Conservation (phyloP, 768 basidiomycete species). For the Tubosaeta sp. region DNA sequence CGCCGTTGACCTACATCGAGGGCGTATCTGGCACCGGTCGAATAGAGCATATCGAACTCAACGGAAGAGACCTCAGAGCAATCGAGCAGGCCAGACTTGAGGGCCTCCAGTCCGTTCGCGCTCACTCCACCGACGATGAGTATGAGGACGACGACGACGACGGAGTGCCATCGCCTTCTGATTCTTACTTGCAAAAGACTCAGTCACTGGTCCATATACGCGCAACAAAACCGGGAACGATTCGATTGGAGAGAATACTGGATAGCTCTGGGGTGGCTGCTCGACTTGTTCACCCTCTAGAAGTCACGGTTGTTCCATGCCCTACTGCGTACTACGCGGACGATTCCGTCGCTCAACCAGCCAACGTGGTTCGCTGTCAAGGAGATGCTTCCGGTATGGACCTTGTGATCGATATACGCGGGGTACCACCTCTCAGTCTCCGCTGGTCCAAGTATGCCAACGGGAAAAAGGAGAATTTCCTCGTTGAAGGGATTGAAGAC, state of each 20-base stretch:
- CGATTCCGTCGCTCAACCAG: slow-evolving; percentile 31
- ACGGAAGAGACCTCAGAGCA: slow-evolving; percentile 59
- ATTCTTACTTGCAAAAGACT: slow-evolving; percentile 59
- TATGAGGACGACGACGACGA: slow-evolving; percentile 57
- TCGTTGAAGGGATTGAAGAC: slow-evolving; percentile 82
- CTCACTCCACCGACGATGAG: slow-evolving; percentile 53
- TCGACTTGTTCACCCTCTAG: slow-evolving; percentile 58
- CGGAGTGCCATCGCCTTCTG: slow-evolving; percentile 24
- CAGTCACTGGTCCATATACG: slow-evolving; percentile 73
- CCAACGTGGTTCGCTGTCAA: slow-evolving; percentile 57
- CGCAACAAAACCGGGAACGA: slow-evolving; percentile 64
- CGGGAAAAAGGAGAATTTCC: slow-evolving; percentile 61
- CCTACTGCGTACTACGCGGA: slow-evolving; percentile 65
- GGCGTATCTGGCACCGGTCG: slow-evolving; percentile 38
- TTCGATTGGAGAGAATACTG: slow-evolving; percentile 70
- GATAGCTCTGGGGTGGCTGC: slow-evolving; percentile 72
- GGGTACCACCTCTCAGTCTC: slow-evolving; percentile 73
- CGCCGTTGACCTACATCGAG: slow-evolving; percentile 53
- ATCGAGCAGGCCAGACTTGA: slow-evolving; percentile 61
- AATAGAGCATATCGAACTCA: slow-evolving; percentile 53
- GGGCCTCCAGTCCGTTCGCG: slow-evolving; percentile 42
- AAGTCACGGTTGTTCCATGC: slow-evolving; percentile 77
- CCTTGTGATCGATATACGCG: slow-evolving; percentile 60
- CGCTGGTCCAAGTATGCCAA: slow-evolving; percentile 72
- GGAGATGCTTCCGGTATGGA: slow-evolving; percentile 58